Evolutionary conservation across 768 basidiomycete genomes (phyloP), one percentile per base, ranked within the genome.

Genomic region (Boletales sp.): DNA sequence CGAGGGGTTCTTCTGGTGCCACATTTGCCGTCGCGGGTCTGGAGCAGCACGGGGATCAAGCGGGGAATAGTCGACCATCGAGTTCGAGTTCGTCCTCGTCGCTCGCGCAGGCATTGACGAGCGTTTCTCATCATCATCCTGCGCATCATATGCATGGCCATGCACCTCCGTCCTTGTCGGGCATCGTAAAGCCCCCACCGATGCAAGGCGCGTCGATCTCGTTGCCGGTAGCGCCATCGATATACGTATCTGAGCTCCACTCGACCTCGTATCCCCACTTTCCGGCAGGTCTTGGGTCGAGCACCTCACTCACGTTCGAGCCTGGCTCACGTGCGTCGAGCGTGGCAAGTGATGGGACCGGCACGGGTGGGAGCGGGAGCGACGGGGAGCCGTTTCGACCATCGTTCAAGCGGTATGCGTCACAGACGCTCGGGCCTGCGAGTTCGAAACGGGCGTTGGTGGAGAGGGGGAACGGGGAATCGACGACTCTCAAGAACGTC

Each of bases 341-440:
- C 35, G 69, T 56, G 48, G 51, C 41, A 13, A 66, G 58, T 29
- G 72, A 70, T 13, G 62, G 66, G 18, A 68, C 66, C 15, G 68
- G 63, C 5, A 58, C 62, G 0, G 63, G 63, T 8, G 63, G 60
- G 31, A 65, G 68, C 15, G 64, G 63, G 42, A 70, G 68, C 1
- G 66, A 68, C 6, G 52, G 64, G 5, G 66, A 69, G 35, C 45
- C 59, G n/a, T 45, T 60, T 34, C 63, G 87, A 2, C 87, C 87
- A 11, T 75, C 81, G 27, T 88, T 87, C 61, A 90, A 90, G 72
- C 72, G 87, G 40, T 63, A 86, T 34, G 81, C 87, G 2, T 86
- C 84, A 41, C 84, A 86, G 69, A 84, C 84, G 10, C 67, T 90
- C n/a, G 86, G 75, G 2, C 83, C 84, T 2, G 69, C 69, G 32